These are phyloP conservation scores for Pleurotus citrinopileatus DNA, from an alignment of 768 basidiomycete genomes.

Conservation along the genomic window DNA sequence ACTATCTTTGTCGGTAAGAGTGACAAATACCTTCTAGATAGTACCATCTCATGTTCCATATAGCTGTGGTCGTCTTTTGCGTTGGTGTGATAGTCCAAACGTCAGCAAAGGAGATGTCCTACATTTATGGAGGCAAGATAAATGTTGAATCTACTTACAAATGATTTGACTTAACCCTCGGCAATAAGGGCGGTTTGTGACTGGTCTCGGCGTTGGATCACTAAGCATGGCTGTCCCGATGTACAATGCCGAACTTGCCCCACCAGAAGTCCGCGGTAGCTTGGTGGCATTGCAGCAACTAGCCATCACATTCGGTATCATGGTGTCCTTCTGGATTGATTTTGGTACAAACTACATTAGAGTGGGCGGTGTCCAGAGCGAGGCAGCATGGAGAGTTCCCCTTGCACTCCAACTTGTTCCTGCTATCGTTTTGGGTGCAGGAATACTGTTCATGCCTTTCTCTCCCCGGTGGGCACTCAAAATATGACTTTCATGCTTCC, in stretches of 20 bases:
- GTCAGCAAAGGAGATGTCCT: conserved; percentile 49
- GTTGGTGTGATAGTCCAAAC: conserved; percentile 77
- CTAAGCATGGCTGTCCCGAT: conserved; percentile 82
- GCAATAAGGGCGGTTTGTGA: conserved; percentile 62
- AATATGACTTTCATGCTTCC: background rate
- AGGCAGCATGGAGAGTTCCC: conserved; percentile 77
- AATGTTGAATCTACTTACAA: conserved; percentile 15
- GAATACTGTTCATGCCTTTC: conserved; percentile 77
- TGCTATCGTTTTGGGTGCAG: conserved; percentile 65
- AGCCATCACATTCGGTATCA: conserved; percentile 79
- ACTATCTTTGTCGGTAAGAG: conserved; percentile 56
- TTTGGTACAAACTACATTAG: conserved; percentile 70
- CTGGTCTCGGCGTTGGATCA: conserved; percentile 79
- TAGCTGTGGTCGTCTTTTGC: conserved; percentile 59
- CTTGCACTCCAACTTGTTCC: conserved; percentile 74
- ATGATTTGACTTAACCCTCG: conserved; percentile 15
- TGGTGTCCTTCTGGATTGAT: conserved; percentile 60
- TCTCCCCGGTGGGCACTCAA: conserved; percentile 53
- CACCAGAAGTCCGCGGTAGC: conserved; percentile 80
- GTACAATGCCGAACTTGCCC: conserved; percentile 70
- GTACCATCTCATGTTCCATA: conserved; percentile 15
- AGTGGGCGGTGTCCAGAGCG: conserved; percentile 49
- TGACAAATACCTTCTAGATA: background rate
- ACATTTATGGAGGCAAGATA: conserved; percentile 58
- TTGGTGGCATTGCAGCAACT: conserved; percentile 81